These are phyloP conservation scores for Lablab purpureus DNA, from an alignment of 306 rosid species.

Conservation along the genomic window DNA sequence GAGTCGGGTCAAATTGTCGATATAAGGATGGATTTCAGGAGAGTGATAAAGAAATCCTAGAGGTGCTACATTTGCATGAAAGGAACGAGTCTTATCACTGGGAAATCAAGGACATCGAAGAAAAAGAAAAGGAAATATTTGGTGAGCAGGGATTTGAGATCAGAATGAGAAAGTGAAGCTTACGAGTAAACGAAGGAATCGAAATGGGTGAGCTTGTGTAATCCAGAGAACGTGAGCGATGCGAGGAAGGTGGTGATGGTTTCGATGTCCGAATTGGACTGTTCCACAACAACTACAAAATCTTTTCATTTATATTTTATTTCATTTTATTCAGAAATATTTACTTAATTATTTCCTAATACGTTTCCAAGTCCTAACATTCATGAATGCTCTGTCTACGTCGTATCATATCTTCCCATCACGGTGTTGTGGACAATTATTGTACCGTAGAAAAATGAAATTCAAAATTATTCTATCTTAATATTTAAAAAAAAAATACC, in stretches of 20 bases:
- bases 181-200: slow-evolving; percentile 34
- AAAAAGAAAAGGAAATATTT: neutral
- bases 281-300: neutral
- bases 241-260: slow-evolving; percentile 34
- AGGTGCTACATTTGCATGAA: slow-evolving; percentile 1
- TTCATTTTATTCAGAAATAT: neutral
- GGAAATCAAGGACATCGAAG: slow-evolving; percentile 4
- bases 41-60: neutral
- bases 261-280: slow-evolving; percentile 5
- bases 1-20: neutral
- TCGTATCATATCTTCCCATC: neutral
- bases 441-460: neutral
- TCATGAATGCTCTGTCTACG: neutral
- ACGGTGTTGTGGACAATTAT: neutral
- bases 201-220: slow-evolving; percentile 34
- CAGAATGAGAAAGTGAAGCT: slow-evolving; percentile 32
- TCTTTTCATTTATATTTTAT: neutral
- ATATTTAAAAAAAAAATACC: no score
- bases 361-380: neutral
- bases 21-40: neutral
- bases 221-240: slow-evolving; percentile 17
- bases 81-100: neutral
- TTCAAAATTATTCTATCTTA: no score
- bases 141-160: slow-evolving; percentile 15
- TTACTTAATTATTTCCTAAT: neutral